Conservation (phyloP, 176 grass and related monocot genomes). For the Bolboschoenus planiculmis region DNA sequence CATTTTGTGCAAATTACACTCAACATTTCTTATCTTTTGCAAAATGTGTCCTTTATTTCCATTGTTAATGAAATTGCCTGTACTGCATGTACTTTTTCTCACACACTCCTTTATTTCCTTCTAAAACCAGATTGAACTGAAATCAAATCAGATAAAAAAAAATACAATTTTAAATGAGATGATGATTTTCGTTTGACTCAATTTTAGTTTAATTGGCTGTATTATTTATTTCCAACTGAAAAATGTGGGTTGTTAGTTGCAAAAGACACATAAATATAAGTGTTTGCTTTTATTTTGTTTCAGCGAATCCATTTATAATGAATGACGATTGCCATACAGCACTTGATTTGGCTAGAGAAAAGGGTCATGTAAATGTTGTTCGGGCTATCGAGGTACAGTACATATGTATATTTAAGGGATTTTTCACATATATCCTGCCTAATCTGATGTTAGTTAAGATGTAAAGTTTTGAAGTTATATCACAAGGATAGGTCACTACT, state of each 20-base stretch:
- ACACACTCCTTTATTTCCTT: too few species aligned
- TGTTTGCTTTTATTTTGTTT: not conserved
- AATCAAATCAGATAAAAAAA: not conserved
- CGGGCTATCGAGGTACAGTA: conserved; percentile 77
- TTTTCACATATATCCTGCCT: not conserved
- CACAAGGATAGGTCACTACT: not conserved
- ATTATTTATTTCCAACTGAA: not conserved
- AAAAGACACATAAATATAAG: not conserved
- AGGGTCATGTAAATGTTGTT: conserved; percentile 77
- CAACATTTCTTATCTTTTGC: not conserved
- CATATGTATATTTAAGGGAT: not conserved
- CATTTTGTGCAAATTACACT: not conserved
- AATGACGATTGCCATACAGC: conserved; percentile 91
- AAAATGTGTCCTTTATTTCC: not conserved
- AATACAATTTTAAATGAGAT: not conserved
- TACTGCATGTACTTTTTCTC: not conserved
- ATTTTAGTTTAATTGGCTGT: not conserved
- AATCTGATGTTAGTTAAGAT: not conserved
- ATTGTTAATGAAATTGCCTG: not conserved
- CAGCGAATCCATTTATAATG: conserved; percentile 79
- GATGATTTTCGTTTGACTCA: not conserved
- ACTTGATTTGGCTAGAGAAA: conserved; percentile 95
- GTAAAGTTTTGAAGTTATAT: not conserved
- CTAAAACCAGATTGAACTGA: not conserved
- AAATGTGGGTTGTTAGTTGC: not conserved